Conservation (phyloP, 306 rosid species). For the Lathyrus aphaca region DNA sequence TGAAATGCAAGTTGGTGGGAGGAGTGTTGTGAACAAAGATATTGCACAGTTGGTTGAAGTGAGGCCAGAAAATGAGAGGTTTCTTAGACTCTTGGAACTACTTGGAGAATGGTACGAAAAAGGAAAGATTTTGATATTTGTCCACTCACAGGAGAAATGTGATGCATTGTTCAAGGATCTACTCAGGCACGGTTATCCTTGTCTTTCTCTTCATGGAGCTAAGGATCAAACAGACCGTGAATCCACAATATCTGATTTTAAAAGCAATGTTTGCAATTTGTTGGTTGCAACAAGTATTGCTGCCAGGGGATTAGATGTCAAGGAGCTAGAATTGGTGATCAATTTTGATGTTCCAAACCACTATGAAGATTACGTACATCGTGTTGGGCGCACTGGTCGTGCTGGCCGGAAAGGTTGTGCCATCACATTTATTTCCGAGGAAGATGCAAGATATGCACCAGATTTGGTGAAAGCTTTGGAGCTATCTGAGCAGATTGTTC, state of each 20-base stretch:
- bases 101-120: conserved; percentile 94
- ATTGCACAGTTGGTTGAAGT: conserved; percentile 83
- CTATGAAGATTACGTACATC: conserved; percentile 96
- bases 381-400: conserved; percentile 95
- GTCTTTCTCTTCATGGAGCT: conserved; percentile 91
- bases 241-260: conserved; percentile 88
- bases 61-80: conserved; percentile 80
- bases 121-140: conserved; percentile 90
- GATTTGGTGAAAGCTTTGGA: conserved; percentile 89
- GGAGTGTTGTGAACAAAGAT: conserved; percentile 96
- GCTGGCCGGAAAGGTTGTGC: conserved; percentile 96
- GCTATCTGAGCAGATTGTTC: conserved; percentile 91
- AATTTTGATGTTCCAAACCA: conserved; percentile 93
- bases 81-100: conserved; percentile 79
- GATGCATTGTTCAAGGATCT: conserved; percentile 84
- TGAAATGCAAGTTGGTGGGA: conserved; percentile 93
- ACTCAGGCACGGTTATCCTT: conserved; percentile 87
- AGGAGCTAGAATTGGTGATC: conserved; percentile 92
- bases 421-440: conserved; percentile 87
- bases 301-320: conserved; percentile 92
- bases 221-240: conserved; percentile 95
- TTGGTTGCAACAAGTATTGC: conserved; percentile 89
- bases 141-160: conserved; percentile 90
- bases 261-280: conserved; percentile 85
- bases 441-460: conserved; percentile 87